Conservation (phyloP, 768 basidiomycete species). For the Leccinum subgranulosum region DNA sequence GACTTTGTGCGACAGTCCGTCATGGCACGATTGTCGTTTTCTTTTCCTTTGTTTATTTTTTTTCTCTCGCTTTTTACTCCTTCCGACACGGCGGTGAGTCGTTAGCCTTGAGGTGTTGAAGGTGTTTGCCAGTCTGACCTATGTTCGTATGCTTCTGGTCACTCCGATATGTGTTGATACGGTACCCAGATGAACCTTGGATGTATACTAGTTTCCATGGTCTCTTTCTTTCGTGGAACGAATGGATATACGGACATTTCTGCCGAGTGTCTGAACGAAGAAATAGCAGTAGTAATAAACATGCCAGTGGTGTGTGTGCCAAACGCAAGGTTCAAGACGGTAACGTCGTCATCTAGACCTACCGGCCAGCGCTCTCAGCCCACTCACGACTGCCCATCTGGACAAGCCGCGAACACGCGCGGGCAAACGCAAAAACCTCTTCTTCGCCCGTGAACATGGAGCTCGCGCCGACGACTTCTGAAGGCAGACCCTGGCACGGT, state of each 20-base stretch:
- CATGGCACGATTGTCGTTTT: slow-evolving; percentile 9
- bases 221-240: slow-evolving; percentile 3
- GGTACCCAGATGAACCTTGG: slow-evolving; percentile 12
- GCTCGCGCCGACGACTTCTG: slow-evolving; percentile 72
- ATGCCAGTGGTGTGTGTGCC: not conserved
- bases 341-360: not conserved
- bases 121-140: not conserved
- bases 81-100: not conserved
- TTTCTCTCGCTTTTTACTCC: not conserved
- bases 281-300: not conserved
- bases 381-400: slow-evolving; percentile 92
- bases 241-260: not conserved
- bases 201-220: slow-evolving; percentile 25
- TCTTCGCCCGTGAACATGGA: slow-evolving; percentile 97
- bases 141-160: slow-evolving; percentile 12
- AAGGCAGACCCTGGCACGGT: slow-evolving; percentile 63
- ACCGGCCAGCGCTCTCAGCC: slow-evolving; percentile 47
- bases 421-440: slow-evolving; percentile 94
- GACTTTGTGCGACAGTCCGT: slow-evolving; percentile 8
- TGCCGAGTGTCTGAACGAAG: not conserved
- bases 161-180: slow-evolving; percentile 18
- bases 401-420: slow-evolving; percentile 84
- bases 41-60: not conserved
- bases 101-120: slow-evolving; percentile 1
- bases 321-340: not conserved